Conservation (phyloP, 1,139 yeast genomes). For the Meyerozyma guilliermondii region DNA sequence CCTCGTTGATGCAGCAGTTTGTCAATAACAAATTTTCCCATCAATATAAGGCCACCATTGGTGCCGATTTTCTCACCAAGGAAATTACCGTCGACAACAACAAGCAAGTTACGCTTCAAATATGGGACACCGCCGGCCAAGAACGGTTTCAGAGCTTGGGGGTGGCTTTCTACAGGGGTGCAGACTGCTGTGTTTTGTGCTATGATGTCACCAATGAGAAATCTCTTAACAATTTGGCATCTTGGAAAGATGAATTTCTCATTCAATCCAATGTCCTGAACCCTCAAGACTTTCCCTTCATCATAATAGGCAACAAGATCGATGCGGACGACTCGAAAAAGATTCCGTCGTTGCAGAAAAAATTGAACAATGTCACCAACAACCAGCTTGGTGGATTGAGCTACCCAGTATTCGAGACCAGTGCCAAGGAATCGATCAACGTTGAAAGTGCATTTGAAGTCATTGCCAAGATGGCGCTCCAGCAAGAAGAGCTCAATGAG, state of each 20-base stretch:
- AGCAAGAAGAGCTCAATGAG: constrained; percentile 84
- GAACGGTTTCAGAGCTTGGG: constrained; percentile 96
- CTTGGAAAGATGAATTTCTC: constrained; percentile 94
- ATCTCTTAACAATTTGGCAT: constrained; percentile 81
- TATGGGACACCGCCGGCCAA: constrained; percentile 99
- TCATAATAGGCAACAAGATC: constrained; percentile 88
- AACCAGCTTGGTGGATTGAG: constrained; percentile 68
- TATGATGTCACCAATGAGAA: constrained; percentile 92
- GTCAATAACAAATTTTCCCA: constrained; percentile 93
- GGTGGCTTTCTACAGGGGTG: constrained; percentile 96
- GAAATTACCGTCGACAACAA: constrained; percentile 78
- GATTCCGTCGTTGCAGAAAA: constrained; percentile 68
- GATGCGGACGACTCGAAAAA: constrained; percentile 92
- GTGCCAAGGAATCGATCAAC: constrained; percentile 91
- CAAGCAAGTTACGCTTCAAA: constrained; percentile 74
- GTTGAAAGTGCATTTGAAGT: constrained; percentile 96
- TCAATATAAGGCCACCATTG: constrained; percentile 96
- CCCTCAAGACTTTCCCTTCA: constrained; percentile 94
- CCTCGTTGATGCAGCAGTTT: constrained; percentile 93
- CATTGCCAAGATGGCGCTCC: constrained; percentile 90
- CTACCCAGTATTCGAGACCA: constrained; percentile 89
- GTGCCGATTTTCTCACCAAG: constrained; percentile 94
- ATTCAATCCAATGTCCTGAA: constrained; percentile 90
- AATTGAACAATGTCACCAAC: constrained; percentile 81
- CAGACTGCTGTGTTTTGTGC: constrained; percentile 95